phyloP scores from a whole-genome alignment of 768 basidiomycete genomes.

The Russula foetens region DNA sequence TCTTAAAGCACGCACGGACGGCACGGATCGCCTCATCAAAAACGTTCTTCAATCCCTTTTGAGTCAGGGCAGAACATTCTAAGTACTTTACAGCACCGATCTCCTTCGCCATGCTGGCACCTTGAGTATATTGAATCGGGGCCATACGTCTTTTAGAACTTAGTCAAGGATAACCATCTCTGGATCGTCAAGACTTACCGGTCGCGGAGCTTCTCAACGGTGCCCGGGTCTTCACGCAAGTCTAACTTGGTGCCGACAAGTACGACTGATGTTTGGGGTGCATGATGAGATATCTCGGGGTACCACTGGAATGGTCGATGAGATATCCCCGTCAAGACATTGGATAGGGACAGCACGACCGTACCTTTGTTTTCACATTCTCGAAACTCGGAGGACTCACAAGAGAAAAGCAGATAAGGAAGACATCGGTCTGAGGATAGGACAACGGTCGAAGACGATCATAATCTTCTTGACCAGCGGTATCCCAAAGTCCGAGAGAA shows the following conservation, averaged over 20 bases:
- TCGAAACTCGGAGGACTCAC: conserved; percentile 98
- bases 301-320: conserved; percentile 56
- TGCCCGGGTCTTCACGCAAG: conserved; percentile 88
- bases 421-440: conserved; percentile 99
- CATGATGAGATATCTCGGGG: conserved; percentile 96
- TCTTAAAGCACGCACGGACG: conserved; percentile 58
- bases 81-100: conserved; percentile 95
- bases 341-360: not conserved
- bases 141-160: conserved; percentile 62
- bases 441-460: conserved; percentile 95
- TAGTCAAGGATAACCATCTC: conserved; percentile 1
- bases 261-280: conserved; percentile 87
- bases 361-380: conserved; percentile 94
- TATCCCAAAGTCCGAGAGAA: conserved; percentile 98
- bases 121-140: conserved; percentile 89
- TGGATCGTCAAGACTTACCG: conserved; percentile 41
- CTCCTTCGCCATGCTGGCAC: conserved; percentile 85
- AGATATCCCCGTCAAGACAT: conserved; percentile 1
- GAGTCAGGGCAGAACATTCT: conserved; percentile 93
- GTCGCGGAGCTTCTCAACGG: conserved; percentile 88
- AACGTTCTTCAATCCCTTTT: conserved; percentile 97
- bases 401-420: conserved; percentile 97
- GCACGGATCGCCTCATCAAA: conserved; percentile 99
- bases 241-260: conserved; percentile 97
- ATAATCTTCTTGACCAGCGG: conserved; percentile 99